phyloP scores from a whole-genome alignment of 1,284 basidiomycete species.

The Puccinia coronata region DNA sequence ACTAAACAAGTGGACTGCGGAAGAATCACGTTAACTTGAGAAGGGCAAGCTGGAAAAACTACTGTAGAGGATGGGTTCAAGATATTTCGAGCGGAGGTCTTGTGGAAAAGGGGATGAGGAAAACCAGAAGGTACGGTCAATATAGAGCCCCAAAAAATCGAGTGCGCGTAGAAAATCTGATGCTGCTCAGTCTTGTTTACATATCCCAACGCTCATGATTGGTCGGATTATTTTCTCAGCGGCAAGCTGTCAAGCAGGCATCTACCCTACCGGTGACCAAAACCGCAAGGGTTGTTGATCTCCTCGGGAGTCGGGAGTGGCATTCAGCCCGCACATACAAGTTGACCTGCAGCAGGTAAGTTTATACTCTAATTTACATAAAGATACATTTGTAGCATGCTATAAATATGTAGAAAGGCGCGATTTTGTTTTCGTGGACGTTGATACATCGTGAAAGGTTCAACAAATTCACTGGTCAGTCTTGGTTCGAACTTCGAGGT shows the following conservation, averaged over 20 bases:
- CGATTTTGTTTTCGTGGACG: too few species aligned
- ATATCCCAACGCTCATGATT: conserved; percentile 12
- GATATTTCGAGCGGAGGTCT: neutral
- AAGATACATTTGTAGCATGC: too few species aligned
- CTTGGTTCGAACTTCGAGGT: too few species aligned
- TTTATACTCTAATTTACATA: neutral
- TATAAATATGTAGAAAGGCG: too few species aligned
- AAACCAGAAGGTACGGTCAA: neutral
- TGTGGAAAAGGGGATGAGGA: neutral
- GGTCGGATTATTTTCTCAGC: conserved; percentile 7
- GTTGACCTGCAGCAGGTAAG: neutral
- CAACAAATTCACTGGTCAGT: too few species aligned
- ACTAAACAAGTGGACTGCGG: neutral
- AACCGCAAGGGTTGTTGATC: conserved; percentile 19
- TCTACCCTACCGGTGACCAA: conserved; percentile 20
- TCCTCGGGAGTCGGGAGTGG: neutral
- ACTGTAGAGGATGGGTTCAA: neutral
- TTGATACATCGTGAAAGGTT: too few species aligned
- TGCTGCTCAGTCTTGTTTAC: too few species aligned
- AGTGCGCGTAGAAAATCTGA: too few species aligned
- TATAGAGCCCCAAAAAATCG: too few species aligned
- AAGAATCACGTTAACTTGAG: too few species aligned
- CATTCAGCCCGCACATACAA: neutral
- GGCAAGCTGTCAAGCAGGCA: neutral
- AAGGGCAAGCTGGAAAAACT: neutral